Evolutionary conservation across 495 filamentous ascomycete genomes (phyloP), one percentile per base, ranked within the genome.

Genomic region (Aspergillus nidulans): DNA sequence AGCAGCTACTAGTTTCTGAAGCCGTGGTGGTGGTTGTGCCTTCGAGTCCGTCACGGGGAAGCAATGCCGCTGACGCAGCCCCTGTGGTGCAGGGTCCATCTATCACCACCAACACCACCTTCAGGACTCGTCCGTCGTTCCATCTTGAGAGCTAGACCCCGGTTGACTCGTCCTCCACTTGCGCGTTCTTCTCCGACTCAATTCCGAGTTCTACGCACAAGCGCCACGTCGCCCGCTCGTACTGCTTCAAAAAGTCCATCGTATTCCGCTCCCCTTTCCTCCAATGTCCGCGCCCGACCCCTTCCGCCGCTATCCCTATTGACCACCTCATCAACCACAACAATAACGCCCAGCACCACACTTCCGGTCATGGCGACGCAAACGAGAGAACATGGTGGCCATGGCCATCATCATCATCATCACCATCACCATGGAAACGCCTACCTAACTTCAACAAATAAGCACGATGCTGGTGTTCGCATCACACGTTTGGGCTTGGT

Each of bases 401-500:
- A 74, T 58, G 60, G 68, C 56, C 70, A 74, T 59, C 53, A 65
- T 53, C 66, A 72, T 25, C 68, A 74, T 52, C 70, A 76, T 43
- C 84, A 89, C 69, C 88, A 91, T 62, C 84, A 88, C 62, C 85
- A 90, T 39, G 47, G 94, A 73, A 96, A 92, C 77, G 83, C 85
- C 25, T 97, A 92, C 69, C 80, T 98, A 24, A 89, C 85, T 4
- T 96, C 91, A 1, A 79, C 77, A 30, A 91, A 98, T 74, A 95
- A 90, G 70, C 84, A 87, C 40, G 95, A 98, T 72, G 88, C 94
- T 18, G 94, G 91, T 53, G 94, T 98, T 55, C 85, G 90, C 49
- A 98, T 98, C 53, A 98, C 94, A 25, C 82, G 92, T 49, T 85
- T 97, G 63, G 94, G 94, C 7, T 81, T 98, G 32, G 86, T 87